Evolutionary conservation across 163 green algal genomes (phyloP).

Genomic region (Scenedesmus sp.): DNA sequence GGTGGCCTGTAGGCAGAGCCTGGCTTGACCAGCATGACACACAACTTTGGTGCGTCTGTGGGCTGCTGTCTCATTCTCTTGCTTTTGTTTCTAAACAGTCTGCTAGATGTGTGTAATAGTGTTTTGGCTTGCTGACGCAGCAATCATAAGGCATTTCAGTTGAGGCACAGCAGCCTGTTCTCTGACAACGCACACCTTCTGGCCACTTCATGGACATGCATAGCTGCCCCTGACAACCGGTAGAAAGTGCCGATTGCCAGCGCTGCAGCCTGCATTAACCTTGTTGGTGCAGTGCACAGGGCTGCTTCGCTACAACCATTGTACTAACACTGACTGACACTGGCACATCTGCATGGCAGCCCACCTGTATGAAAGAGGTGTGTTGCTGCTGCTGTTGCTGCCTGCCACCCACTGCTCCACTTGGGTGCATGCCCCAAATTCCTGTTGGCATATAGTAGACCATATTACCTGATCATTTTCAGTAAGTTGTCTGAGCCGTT

Average conservation of each 20-base stretch:
- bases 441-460: background rate
- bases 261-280: background rate
- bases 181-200: too few species aligned
- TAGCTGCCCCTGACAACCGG: too few species aligned
- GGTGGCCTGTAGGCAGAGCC: background rate
- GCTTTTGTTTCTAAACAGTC: background rate
- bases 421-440: background rate
- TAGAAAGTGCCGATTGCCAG: background rate
- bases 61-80: too few species aligned
- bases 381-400: background rate
- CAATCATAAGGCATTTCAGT: too few species aligned
- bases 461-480: constrained; percentile 4
- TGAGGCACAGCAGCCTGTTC: too few species aligned
- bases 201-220: too few species aligned
- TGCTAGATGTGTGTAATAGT: too few species aligned
- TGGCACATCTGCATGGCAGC: background rate
- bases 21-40: background rate
- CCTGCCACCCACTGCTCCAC: constrained; percentile 16
- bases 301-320: background rate
- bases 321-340: background rate
- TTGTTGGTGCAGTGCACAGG: background rate
- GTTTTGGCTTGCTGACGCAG: too few species aligned
- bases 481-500: background rate
- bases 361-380: constrained; percentile 1
- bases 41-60: too few species aligned